These are phyloP conservation scores for Suillus americanus DNA, from an alignment of 768 basidiomycete genomes.

Conservation along the genomic window DNA sequence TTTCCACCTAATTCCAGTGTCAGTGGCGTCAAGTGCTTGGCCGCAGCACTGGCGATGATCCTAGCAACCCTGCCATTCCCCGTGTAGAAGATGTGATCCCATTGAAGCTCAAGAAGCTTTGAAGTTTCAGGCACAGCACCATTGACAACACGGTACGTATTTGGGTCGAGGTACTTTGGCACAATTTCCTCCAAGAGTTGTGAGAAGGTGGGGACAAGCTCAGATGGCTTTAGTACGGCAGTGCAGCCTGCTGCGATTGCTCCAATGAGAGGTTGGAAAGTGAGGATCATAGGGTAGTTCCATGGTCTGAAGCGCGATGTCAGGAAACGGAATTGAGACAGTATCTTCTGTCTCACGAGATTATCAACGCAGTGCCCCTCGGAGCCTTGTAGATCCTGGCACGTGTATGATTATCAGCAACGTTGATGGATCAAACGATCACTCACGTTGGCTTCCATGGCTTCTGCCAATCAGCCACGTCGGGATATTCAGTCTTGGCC, in stretches of 20 bases:
- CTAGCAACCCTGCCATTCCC: constrained; percentile 31
- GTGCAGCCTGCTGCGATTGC: constrained; percentile 76
- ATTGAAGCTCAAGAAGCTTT: constrained; percentile 28
- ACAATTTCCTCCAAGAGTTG: constrained; percentile 52
- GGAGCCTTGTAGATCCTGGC: constrained; percentile 47
- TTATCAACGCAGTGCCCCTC: constrained; percentile 62
- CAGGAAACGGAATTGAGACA: neutral
- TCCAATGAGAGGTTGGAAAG: constrained; percentile 58
- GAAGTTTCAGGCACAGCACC: constrained; percentile 43
- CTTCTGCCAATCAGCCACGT: constrained; percentile 41
- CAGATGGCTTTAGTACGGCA: constrained; percentile 66
- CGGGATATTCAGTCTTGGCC: constrained; percentile 44
- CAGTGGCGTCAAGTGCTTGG: constrained; percentile 34
- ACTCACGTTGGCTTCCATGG: constrained; percentile 49
- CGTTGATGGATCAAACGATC: neutral
- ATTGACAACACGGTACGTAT: constrained; percentile 53
- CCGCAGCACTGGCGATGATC: constrained; percentile 25
- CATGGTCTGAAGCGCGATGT: constrained; percentile 46
- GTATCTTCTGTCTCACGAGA: constrained; percentile 44
- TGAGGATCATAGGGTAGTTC: constrained; percentile 64
- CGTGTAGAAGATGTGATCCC: constrained; percentile 39
- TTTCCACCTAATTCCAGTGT: constrained; percentile 40
- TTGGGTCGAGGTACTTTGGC: constrained; percentile 52
- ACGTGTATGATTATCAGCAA: neutral
- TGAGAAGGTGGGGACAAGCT: constrained; percentile 47